phyloP scores from a whole-genome alignment of 257 asterid genomes.

The Eucommia ulmoides region DNA sequence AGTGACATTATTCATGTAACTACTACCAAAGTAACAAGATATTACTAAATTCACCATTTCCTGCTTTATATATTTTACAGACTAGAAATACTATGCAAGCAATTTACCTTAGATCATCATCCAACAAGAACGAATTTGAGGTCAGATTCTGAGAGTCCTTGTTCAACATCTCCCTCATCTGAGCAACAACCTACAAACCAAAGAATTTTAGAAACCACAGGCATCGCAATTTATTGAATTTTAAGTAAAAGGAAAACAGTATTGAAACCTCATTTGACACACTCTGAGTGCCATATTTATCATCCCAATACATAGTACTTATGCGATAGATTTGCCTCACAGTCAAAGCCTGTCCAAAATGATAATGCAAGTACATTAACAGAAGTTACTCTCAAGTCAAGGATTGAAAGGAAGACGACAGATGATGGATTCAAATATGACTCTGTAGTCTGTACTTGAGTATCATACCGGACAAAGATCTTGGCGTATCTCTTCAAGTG shows the following conservation, averaged over 20 bases:
- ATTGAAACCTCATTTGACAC: constrained; percentile 67
- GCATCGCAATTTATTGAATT: background rate
- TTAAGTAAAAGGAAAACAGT: constrained; percentile 10
- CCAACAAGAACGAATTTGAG: constrained; percentile 89
- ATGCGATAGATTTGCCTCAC: constrained; percentile 93
- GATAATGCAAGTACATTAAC: no score
- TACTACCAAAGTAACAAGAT: background rate
- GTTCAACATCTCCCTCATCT: constrained; percentile 87
- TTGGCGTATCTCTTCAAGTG: constrained; percentile 86
- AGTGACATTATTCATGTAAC: background rate
- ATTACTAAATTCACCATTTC: no score
- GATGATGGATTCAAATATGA: no score
- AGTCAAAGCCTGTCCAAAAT: constrained; percentile 62
- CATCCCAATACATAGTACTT: constrained; percentile 99
- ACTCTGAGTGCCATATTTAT: constrained; percentile 95
- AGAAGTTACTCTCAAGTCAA: no score
- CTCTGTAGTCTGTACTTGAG: no score
- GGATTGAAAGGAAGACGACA: no score
- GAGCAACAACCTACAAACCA: constrained; percentile 75
- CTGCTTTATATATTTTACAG: no score
- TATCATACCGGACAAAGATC: constrained; percentile 98
- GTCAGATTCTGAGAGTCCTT: constrained; percentile 82
- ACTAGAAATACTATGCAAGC: no score
- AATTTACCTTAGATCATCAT: constrained; percentile 87
- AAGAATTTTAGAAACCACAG: background rate